Base-by-base conservation (phyloP, 257 asterid genomes). In the Ilex asprella region DNA sequence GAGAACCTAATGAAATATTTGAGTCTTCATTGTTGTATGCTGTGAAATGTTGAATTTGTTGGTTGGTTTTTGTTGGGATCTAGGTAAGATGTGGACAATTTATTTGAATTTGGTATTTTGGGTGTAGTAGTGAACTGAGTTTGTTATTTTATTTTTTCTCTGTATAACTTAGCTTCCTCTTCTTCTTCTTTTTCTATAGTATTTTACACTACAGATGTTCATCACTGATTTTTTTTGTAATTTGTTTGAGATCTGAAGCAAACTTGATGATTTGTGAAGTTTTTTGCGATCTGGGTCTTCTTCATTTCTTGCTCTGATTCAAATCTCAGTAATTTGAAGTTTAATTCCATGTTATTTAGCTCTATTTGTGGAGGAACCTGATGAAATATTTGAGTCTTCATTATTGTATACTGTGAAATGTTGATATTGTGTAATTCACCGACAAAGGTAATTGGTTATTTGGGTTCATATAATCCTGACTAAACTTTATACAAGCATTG, bases 261-360 rank as follows among this genome's bases (percentile, higher is more conserved):
- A 60, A 65, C 62, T 70, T 69, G 56, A 39, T 78, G 76, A 73
- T 79, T 80, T 43, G 66, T 35, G 41, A 55, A 55, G 32, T 11
- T 75, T 69, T 54, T 64, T 7, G 49, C 52, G 63, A 62, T 73
- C 67, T 69, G 73, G 65, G 68, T 60, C 62, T 63, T 64, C 35
- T 50, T 75, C 66, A 16, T 61, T 67, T 63, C 47, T 60, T 41
- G 13, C 63, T 64, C 55, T 3, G 35, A 55, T 62, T 70, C 72
- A 49, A 73, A 80, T 84, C 80, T 73, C 65, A 52, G 87, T 73
- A 70, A 84, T 76, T 69, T 63, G 14, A 1, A 54, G 61, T 64
- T 49, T 12, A 32, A 51, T 21, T 65, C 70, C 60, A 54, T 46
- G 14, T 5, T 63, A 29, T 61, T 27, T 72, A 10, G 52, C n/a